Base-by-base conservation (phyloP, 345 rosid species). In the Aurinia saxatilis region DNA sequence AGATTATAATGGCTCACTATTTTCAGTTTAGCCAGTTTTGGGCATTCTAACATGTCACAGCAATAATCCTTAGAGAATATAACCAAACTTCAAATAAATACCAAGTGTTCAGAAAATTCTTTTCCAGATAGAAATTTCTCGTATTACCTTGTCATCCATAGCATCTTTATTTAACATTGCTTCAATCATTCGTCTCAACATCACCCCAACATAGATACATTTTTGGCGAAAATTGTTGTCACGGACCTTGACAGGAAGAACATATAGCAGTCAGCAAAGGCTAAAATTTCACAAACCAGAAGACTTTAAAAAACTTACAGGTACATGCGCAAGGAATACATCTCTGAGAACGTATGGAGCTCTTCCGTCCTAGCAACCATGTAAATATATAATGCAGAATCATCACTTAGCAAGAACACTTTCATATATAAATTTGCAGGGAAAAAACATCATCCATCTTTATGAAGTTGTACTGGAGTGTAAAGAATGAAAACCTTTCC, bases 131-230 rank as follows among this genome's bases (percentile, higher is more conserved):
- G 34, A 47, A 60, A 39, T 21, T 21, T 45, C 49, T 46, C 42
- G 36, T 42, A 27, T 55, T 77, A 88, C 98, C 95, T 89, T 92
- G 80, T 92, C 98, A 89, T 92, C 97, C 89, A 92, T 78, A 0
- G 98, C 86, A 80, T 92, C 98, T 75, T 92, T 92, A 69, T 89
- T 92, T 57, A 89, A 69, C 70, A 89, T 75, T 65, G 97, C 96
- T 68, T 92, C 98, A 84, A 92, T 73, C 83, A 92, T 84, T 65
- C 97, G 82, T 72, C 98, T 81, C 70, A 92, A 63, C 98, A 92
- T 92, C 39, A 92, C 97, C 38, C 85, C 95, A 67, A 87, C 98
- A 79, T 92, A 92, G 46, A 87, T 71, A 74, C 98, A 87, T 78
- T 92, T 92, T 56, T 82, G 95, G 39, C 80, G 95, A 65, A 85